A percentile compares a stretch with the other conserved stretches of the same genome.
Conservation (phyloP, 1,284 basidiomycete species). For the Cutaneotrichosporon cutaneum region DNA sequence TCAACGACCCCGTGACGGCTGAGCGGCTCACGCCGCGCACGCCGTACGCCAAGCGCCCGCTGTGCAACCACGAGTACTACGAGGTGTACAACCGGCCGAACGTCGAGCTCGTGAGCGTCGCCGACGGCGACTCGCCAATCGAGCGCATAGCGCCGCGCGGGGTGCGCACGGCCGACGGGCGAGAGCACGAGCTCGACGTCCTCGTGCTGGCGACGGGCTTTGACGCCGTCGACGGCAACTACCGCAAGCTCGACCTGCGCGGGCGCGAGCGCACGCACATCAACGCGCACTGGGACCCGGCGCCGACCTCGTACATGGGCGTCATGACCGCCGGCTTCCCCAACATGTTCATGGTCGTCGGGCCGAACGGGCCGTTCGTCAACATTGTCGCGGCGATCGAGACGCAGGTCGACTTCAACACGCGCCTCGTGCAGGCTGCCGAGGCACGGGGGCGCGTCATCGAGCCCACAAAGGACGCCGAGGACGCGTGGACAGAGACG, state of each 20-base stretch:
- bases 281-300: constrained; percentile 16
- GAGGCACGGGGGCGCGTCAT: no score
- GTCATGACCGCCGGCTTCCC: constrained; percentile 16
- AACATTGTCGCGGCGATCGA: constrained; percentile 21
- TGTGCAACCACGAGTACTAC: constrained; percentile 20
- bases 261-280: constrained; percentile 16
- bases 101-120: constrained; percentile 16
- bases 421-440: background rate
- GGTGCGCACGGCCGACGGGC: constrained; percentile 14
- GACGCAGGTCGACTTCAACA: constrained; percentile 19
- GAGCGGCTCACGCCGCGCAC: constrained; percentile 12
- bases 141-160: constrained; percentile 4
- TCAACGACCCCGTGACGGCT: constrained; percentile 21
- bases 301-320: constrained; percentile 16
- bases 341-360: constrained; percentile 22
- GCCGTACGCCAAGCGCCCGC: constrained; percentile 19
- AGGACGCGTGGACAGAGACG: constrained; percentile 14
- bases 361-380: constrained; percentile 20
- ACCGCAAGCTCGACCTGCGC: constrained; percentile 16
- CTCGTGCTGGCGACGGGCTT: constrained; percentile 22
- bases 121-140: constrained; percentile 15
- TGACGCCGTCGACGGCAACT: constrained; percentile 21
- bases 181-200: constrained; percentile 16
- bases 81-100: constrained; percentile 22
- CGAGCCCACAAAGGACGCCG: background rate